A percentile compares a stretch with the other conserved stretches of the same genome.
phyloP scores from a whole-genome alignment of 2,329 filamentous ascomycete species.

The Dendryphion nanum region DNA sequence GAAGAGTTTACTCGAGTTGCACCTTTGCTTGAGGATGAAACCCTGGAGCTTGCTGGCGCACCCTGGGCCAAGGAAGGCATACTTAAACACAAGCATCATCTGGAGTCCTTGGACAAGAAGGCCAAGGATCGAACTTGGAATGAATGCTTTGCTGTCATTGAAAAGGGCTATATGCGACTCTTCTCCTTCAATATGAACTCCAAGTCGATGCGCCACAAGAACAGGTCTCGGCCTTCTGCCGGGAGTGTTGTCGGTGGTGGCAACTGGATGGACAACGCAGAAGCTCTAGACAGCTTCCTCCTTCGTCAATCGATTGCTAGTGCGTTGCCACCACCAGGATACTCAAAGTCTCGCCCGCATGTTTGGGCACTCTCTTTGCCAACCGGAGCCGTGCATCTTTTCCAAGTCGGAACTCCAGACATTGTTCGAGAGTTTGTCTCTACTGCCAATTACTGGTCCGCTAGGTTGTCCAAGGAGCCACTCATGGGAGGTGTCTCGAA shows the following conservation, averaged over 20 bases:
- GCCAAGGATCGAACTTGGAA: slow-evolving; percentile 93
- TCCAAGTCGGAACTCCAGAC: slow-evolving; percentile 93
- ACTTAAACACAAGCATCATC: slow-evolving; percentile 92
- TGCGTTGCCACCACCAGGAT: slow-evolving; percentile 83
- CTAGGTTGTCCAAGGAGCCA: slow-evolving; percentile 88
- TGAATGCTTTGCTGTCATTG: slow-evolving; percentile 93
- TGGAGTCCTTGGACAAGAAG: slow-evolving; percentile 86
- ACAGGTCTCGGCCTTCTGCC: slow-evolving; percentile 54
- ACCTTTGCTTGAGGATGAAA: slow-evolving; percentile 85
- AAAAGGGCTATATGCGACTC: slow-evolving; percentile 89
- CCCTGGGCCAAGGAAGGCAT: slow-evolving; percentile 98
- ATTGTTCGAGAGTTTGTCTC: slow-evolving; percentile 93
- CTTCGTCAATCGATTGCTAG: slow-evolving; percentile 91
- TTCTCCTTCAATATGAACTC: slow-evolving; percentile 84
- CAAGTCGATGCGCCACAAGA: slow-evolving; percentile 71
- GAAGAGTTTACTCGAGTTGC: slow-evolving; percentile 60
- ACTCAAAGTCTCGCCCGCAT: slow-evolving; percentile 84
- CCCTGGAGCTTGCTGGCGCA: slow-evolving; percentile 85
- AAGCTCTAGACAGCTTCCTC: slow-evolving; percentile 81
- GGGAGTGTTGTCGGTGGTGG: slow-evolving; percentile 83
- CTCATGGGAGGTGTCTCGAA: slow-evolving; percentile 92
- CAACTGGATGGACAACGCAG: slow-evolving; percentile 97
- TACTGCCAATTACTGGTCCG: slow-evolving; percentile 97
- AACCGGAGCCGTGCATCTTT: slow-evolving; percentile 93
- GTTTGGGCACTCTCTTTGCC: slow-evolving; percentile 94